Conservation (phyloP, 192 early-diverging fungal genomes). For the Gonapodya sp. region DNA sequence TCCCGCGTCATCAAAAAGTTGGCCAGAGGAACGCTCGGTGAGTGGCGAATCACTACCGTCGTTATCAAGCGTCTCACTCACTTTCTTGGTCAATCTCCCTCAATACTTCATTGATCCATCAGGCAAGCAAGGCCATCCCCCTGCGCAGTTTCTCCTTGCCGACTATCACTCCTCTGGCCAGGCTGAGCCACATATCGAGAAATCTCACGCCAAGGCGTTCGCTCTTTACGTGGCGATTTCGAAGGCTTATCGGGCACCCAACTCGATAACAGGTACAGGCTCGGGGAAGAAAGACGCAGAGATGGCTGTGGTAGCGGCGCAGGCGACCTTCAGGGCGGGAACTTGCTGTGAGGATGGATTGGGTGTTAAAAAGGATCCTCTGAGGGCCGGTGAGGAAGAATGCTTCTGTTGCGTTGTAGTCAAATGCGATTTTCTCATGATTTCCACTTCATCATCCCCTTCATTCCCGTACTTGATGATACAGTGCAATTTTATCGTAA, state of each 20-base stretch:
- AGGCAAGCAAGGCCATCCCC: constrained; percentile 66
- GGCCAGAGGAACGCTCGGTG: background rate
- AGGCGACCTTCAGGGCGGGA: constrained; percentile 85
- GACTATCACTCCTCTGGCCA: constrained; percentile 58
- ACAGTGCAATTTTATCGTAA: constrained; percentile 58
- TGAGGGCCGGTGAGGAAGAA: constrained; percentile 10
- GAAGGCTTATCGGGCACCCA: background rate
- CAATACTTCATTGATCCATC: constrained; percentile 65
- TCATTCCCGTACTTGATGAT: too few species aligned
- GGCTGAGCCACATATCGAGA: background rate
- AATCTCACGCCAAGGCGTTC: background rate
- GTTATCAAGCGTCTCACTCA: background rate
- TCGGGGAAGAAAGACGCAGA: constrained; percentile 46
- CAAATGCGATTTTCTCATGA: background rate
- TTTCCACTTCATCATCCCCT: too few species aligned
- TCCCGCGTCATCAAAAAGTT: background rate
- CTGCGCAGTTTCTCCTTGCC: constrained; percentile 88
- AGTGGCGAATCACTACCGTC: background rate
- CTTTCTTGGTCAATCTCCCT: too few species aligned
- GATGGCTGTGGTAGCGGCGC: constrained; percentile 74
- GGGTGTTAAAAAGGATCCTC: constrained; percentile 66
- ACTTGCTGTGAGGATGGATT: constrained; percentile 94
- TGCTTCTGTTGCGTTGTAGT: background rate
- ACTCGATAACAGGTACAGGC: constrained; percentile 33
- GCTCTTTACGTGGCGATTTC: background rate